Evolutionary conservation across 1,139 yeast genomes (phyloP), one percentile per base, ranked within the genome.

Genomic region (Suhomyces kunorum): DNA sequence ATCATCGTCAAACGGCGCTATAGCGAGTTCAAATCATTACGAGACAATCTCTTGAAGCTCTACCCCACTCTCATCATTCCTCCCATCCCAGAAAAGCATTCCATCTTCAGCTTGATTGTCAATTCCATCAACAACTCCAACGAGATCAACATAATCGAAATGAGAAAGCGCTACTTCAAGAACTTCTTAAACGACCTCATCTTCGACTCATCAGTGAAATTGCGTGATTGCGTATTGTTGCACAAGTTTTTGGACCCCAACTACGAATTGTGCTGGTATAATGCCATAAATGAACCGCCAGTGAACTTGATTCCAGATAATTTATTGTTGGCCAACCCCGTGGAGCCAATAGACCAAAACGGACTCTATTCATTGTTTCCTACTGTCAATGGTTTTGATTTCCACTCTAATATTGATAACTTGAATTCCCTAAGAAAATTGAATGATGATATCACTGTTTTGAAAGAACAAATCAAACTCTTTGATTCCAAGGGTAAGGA

Each of bases 11-110:
- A 71, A 47, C 58, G 82, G 43, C 61, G 83, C 35, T 78, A 78
- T 51, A 71, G 79, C 25, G 83, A 78, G 53, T 78, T 78, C 55
- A 73, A 68, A 45, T 75, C 80, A 8, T 61, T 78, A 7, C 59
- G 83, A 32, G 72, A 69, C 37, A 66, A 63, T 45, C 53, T 78
- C 28, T 56, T 67, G 32, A 66, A 66, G 49, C 58, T 77, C 32
- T 76, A 65, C 47, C 83, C 82, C 4, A 74, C 80, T 1, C 55
- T 70, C 28, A 64, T 78, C 12, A 63, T 78, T 8, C 82, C 83
- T 2, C 81, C 82, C 2, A 72, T 78, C 12, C 83, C 83, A 0
- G 82, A 76, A 47, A 78, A 78, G 47, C 83, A 78, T 49, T 71
- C 82, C 1, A 48, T 78, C 6, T 55, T 72, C 39, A 63, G 70